Evolutionary conservation across 352 stramenopile species (phyloP), one percentile per base, ranked within the genome.

Genomic region (Globisporangium abappressorium): DNA sequence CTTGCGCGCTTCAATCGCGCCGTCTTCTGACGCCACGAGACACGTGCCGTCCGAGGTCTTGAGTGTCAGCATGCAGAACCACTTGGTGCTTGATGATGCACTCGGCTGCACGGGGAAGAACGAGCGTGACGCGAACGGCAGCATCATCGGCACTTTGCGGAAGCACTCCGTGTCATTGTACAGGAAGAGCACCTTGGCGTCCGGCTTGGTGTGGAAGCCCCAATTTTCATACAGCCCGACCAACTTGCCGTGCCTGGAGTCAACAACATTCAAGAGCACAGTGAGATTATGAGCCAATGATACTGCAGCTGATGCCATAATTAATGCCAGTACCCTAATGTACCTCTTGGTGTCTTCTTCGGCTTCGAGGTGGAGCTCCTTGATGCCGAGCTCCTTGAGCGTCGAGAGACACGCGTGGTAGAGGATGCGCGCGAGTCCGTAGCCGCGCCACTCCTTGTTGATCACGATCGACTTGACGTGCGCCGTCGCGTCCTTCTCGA

Each of bases 151-250:
- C 34, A 95, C 87, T 71, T 95, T 95, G 56, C 87, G 87, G 53
- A 94, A 90, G 65, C 85, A 91, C 43, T 95, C 79, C 56, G 81
- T 89, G 74, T 88, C 81, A 71, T 93, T 95, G 78, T 95, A 93
- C 30, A 95, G 80, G 63, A 93, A 89, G 1, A 92, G 76, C 15
- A 92, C 74, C 57, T 89, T 91, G 30, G 79, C 85, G n/a, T 82
- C 74, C 0, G 68, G 61, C 26, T 86, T 73, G 62, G 83, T 71
- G 1, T 63, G 38, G 46, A 95, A 94, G 6, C 85, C 87, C 85
- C 87, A 95, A 1, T 65, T 69, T 18, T 81, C 76, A 73, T 95
- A 95, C 38, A 93, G 72, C 11, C 75, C 80, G 15, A 95, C 87
- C 4, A 95, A 65, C 53, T 81, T 81, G 5, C 77, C 83, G 47